These are phyloP conservation scores for Raddia distichophylla DNA, from an alignment of 176 grass and related monocot genomes.

Conservation along the genomic window DNA sequence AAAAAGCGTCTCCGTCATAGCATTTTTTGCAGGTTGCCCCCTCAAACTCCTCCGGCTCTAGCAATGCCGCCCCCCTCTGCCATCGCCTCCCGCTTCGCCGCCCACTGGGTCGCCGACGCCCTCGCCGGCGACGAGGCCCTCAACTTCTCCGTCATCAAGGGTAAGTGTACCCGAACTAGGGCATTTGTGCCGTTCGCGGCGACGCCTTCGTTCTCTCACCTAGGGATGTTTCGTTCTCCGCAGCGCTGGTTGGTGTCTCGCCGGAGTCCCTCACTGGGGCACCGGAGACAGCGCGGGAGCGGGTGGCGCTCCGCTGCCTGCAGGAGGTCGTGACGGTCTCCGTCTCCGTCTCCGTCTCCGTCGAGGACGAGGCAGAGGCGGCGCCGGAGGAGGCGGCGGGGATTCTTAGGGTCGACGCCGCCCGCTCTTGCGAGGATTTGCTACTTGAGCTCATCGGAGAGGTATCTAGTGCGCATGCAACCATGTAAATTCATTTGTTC, in stretches of 20 bases:
- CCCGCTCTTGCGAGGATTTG: conserved; percentile 34
- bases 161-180: not conserved
- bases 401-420: conserved; percentile 24
- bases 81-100: not conserved
- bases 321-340: not conserved
- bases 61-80: conserved; percentile 13
- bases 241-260: conserved; percentile 32
- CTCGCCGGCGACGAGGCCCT: conserved; percentile 36
- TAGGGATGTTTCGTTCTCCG: conserved; percentile 29
- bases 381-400: not conserved
- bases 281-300: conserved; percentile 35
- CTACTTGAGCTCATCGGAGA: conserved; percentile 25
- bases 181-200: not conserved
- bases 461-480: conserved; percentile 6
- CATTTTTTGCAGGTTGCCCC: not conserved
- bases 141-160: conserved; percentile 28
- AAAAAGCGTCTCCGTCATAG: not conserved
- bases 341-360: not conserved
- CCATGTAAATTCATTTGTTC: not conserved
- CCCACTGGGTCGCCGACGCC: conserved; percentile 35
- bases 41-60: not conserved
- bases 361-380: not conserved
- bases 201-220: conserved; percentile 18
- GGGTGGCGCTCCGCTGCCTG: conserved; percentile 36
- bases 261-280: conserved; percentile 24